Evolutionary conservation across 345 rosid species (phyloP).

Genomic region (Leavenworthia alabamica): DNA sequence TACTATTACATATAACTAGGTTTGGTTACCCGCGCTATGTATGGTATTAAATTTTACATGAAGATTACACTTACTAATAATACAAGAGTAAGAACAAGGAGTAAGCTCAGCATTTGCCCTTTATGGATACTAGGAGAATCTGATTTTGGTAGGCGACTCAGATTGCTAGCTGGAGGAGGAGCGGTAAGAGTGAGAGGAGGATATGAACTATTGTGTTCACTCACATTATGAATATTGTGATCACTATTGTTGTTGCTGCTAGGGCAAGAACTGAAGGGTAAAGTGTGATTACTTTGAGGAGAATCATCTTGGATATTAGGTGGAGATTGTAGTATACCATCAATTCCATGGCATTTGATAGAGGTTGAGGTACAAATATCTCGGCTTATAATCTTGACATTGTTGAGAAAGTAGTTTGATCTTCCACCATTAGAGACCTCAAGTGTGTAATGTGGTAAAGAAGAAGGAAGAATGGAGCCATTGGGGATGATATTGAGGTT

Average conservation of each 20-base stretch:
- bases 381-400: constrained; percentile 51
- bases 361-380: constrained; percentile 57
- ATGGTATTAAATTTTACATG: neutral
- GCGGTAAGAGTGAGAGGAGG: neutral
- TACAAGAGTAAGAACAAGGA: neutral
- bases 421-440: constrained; percentile 47
- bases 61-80: neutral
- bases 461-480: constrained; percentile 52
- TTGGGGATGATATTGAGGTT: constrained; percentile 52
- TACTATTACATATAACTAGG: neutral
- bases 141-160: constrained; percentile 11
- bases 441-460: constrained; percentile 42
- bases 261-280: constrained; percentile 33
- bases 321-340: constrained; percentile 36
- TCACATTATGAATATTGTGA: neutral
- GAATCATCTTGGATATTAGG: constrained; percentile 4
- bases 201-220: neutral
- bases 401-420: constrained; percentile 44
- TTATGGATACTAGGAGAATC: constrained; percentile 10
- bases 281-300: constrained; percentile 13
- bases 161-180: constrained; percentile 15
- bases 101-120: neutral
- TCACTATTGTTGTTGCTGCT: constrained; percentile 18
- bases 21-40: neutral
- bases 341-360: constrained; percentile 74